A percentile compares a stretch with the other conserved stretches of the same genome.
phyloP scores from a whole-genome alignment of 257 asterid species.

The Penstemon barbatus region DNA sequence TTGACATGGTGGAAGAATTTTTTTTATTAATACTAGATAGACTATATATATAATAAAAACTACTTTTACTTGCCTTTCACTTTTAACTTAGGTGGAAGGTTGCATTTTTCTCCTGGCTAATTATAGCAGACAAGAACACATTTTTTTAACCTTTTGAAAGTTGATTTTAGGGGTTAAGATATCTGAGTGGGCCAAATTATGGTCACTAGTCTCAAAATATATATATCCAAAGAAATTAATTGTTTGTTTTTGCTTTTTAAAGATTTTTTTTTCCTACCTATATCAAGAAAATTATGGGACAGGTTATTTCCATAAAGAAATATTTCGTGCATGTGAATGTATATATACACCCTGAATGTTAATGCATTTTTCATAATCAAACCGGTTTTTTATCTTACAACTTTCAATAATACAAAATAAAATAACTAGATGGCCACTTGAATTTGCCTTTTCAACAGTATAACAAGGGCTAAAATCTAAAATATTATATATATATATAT shows the following conservation, averaged over 20 bases:
- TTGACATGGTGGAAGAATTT: conserved; percentile 36
- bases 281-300: conserved; percentile 35
- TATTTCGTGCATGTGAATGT: no score
- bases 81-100: conserved; percentile 47
- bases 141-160: conserved; percentile 40
- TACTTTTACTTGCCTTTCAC: conserved; percentile 37
- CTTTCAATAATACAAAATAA: no score
- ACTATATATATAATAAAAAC: not conserved
- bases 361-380: no score
- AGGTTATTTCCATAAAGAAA: conserved; percentile 27
- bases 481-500: no score
- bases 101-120: conserved; percentile 36
- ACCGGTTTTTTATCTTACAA: no score
- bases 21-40: not conserved
- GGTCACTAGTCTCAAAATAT: conserved; percentile 24
- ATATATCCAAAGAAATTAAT: conserved; percentile 19
- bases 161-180: conserved; percentile 23
- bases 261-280: conserved; percentile 42
- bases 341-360: no score
- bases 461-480: no score
- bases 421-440: no score
- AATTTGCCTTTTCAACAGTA: no score
- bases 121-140: conserved; percentile 57
- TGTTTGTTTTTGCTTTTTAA: conserved; percentile 6
- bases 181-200: conserved; percentile 38